Conservation (phyloP, 495 filamentous ascomycete species). For the Neurospora sp. region DNA sequence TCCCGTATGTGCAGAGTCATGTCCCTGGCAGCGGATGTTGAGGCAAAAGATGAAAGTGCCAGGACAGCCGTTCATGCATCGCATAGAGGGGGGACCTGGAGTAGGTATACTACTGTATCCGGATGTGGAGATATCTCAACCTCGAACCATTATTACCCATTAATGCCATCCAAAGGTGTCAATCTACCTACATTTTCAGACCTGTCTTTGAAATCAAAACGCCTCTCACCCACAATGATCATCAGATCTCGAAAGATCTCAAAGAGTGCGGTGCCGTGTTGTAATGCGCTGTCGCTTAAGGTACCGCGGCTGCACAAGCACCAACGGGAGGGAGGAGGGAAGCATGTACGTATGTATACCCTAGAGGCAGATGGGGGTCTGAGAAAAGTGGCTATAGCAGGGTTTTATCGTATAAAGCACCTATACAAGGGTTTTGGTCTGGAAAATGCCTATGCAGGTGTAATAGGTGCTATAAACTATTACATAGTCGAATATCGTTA, state of each 20-base stretch:
- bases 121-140: neutral
- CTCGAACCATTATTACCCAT: neutral
- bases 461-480: too few species aligned
- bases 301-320: neutral
- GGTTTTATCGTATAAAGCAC: too few species aligned
- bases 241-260: neutral
- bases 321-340: neutral
- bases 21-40: neutral
- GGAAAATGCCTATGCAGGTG: too few species aligned
- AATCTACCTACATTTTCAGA: neutral
- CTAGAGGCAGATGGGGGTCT: too few species aligned
- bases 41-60: neutral
- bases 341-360: neutral
- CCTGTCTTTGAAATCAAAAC: neutral
- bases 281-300: neutral
- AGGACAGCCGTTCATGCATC: neutral
- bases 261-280: neutral
- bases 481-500: too few species aligned
- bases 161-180: neutral
- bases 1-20: neutral
- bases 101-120: neutral
- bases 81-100: neutral
- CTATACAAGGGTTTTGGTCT: too few species aligned
- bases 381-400: too few species aligned
- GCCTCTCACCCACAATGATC: neutral